Percentiles rank a stretch among this genome's conserved stretches.
These are phyloP conservation scores for Lobulomyces angularis DNA, from an alignment of 192 early-diverging fungal species.

Conservation along the genomic window DNA sequence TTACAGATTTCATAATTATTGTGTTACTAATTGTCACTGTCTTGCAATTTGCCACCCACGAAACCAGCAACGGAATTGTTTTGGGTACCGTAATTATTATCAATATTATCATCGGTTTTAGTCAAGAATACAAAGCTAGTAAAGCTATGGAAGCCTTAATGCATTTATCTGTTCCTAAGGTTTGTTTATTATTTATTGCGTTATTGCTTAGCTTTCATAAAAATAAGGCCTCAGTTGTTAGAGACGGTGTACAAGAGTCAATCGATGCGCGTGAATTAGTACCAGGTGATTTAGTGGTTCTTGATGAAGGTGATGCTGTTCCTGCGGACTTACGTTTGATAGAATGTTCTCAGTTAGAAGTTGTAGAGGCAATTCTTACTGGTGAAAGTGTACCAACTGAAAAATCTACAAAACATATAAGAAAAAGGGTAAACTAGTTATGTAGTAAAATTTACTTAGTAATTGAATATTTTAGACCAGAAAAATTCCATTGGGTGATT, in stretches of 20 bases:
- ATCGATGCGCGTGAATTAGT: slow-evolving; percentile 71
- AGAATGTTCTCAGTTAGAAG: slow-evolving; percentile 76
- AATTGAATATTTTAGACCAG: slow-evolving; percentile 29
- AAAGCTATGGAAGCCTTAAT: slow-evolving; percentile 89
- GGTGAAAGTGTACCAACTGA: slow-evolving; percentile 77
- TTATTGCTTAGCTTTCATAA: slow-evolving; percentile 3
- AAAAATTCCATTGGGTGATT: slow-evolving; percentile 72
- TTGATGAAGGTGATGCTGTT: slow-evolving; percentile 89
- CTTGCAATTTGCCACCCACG: slow-evolving; percentile 29
- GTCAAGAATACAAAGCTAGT: slow-evolving; percentile 85
- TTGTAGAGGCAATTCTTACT: slow-evolving; percentile 84
- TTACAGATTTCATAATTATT: slow-evolving; percentile 91
- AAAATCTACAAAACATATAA: slow-evolving; percentile 56
- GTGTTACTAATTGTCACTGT: slow-evolving; percentile 71
- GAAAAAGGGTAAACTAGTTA: slow-evolving; percentile 38
- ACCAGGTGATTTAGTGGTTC: slow-evolving; percentile 79
- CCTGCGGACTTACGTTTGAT: slow-evolving; percentile 81
- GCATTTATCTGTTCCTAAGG: slow-evolving; percentile 68
- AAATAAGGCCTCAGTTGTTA: slow-evolving; percentile 66
- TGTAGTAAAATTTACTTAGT: not conserved
- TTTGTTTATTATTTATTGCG: slow-evolving; percentile 7
- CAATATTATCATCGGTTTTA: slow-evolving; percentile 75
- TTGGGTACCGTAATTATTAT: slow-evolving; percentile 68
- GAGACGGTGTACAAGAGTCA: slow-evolving; percentile 59
- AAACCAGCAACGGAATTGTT: slow-evolving; percentile 38